These are phyloP conservation scores for Blastobotrys petasosporus DNA, from an alignment of 1,139 yeast species.

Conservation along the genomic window DNA sequence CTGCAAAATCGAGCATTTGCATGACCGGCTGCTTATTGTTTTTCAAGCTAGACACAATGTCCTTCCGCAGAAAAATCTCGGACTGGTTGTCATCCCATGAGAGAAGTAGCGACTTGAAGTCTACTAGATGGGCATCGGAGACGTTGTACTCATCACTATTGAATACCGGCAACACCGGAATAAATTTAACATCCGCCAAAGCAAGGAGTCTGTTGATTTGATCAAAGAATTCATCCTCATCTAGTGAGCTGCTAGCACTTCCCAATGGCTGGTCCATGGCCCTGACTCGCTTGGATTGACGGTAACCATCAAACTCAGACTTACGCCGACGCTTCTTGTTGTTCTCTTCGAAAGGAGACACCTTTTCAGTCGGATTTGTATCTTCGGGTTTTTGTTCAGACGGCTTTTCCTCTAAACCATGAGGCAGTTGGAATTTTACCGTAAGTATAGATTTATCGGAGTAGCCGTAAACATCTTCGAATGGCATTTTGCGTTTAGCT, in stretches of 20 bases:
- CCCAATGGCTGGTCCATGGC: constrained; percentile 34
- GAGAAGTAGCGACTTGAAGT: constrained; percentile 37
- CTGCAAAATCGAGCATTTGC: constrained; percentile 38
- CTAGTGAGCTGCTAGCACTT: constrained; percentile 24
- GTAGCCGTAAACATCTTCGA: constrained; percentile 27
- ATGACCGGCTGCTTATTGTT: constrained; percentile 29
- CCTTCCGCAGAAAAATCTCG: constrained; percentile 22
- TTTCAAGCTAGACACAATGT: constrained; percentile 14
- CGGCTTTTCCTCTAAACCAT: constrained; percentile 13
- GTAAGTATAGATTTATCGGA: constrained; percentile 18
- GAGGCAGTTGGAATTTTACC: constrained; percentile 25
- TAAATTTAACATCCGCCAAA: constrained; percentile 21
- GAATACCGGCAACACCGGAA: constrained; percentile 23
- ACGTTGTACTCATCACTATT: constrained; percentile 20
- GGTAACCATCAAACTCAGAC: constrained; percentile 11
- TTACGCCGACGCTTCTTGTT: constrained; percentile 8
- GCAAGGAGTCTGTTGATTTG: constrained; percentile 26
- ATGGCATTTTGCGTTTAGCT: constrained; percentile 17
- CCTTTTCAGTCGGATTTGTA: not conserved
- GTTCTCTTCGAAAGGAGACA: not conserved
- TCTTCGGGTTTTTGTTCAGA: not conserved
- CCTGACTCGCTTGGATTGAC: constrained; percentile 28
- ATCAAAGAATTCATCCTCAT: constrained; percentile 28
- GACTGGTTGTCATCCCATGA: constrained; percentile 41
- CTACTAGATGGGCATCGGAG: constrained; percentile 29